Evolutionary conservation across 306 rosid genomes (phyloP).

Genomic region (Castanospermum australe): DNA sequence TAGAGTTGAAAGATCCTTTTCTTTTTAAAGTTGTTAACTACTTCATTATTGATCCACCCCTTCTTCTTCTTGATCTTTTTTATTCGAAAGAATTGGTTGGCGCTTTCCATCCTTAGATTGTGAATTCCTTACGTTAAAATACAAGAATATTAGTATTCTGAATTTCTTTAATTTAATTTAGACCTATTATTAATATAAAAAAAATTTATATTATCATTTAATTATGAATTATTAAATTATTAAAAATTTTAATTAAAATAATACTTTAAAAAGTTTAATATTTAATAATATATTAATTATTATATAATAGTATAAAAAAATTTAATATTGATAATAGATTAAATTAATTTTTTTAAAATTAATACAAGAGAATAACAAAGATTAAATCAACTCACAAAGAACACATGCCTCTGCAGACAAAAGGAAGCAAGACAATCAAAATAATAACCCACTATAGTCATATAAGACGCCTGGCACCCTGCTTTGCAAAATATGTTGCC

Average conservation of each 20-base stretch:
- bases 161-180: not conserved
- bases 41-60: not conserved
- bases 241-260: too few species aligned
- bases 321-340: too few species aligned
- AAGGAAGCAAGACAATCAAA: too few species aligned
- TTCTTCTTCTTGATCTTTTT: not conserved
- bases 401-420: not conserved
- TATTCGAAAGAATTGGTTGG: not conserved
- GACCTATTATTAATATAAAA: too few species aligned
- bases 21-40: not conserved
- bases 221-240: too few species aligned
- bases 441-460: too few species aligned
- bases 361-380: not conserved
- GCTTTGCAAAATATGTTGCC: too few species aligned
- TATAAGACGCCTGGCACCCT: too few species aligned
- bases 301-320: too few species aligned
- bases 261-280: too few species aligned
- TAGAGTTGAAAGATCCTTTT: conserved; percentile 2
- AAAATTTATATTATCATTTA: too few species aligned
- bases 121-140: not conserved
- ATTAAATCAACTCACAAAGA: not conserved
- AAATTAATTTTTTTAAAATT: not conserved
- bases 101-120: not conserved
- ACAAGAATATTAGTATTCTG: not conserved
- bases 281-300: too few species aligned